Evolutionary conservation across 208 protist genomes (phyloP).

Genomic region (Trypanosoma theileri): DNA sequence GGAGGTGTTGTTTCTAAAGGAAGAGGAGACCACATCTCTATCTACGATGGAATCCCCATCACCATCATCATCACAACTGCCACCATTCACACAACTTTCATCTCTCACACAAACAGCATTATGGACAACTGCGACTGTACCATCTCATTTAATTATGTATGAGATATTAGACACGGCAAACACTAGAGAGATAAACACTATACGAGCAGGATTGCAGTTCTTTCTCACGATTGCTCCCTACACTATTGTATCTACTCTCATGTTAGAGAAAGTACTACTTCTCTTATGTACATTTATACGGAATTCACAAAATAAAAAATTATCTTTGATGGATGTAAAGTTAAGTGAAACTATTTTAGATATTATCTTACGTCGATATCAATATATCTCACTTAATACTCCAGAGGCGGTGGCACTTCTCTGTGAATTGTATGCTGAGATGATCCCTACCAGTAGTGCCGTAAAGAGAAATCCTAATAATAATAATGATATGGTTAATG

Average conservation of each 20-base stretch:
- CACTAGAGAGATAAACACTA: neutral
- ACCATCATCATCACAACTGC: neutral
- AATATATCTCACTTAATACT: conserved; percentile 33
- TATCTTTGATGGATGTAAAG: neutral
- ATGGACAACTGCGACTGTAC: conserved; percentile 8
- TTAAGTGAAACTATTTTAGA: conserved; percentile 8
- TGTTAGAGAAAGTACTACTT: conserved; percentile 31
- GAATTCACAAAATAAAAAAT: neutral
- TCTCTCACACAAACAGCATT: conserved; percentile 19
- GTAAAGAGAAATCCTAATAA: neutral
- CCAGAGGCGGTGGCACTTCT: conserved; percentile 17
- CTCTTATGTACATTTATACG: neutral
- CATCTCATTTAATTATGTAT: conserved; percentile 19
- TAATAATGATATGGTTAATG: conserved; percentile 5
- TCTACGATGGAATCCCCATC: too few relatives aligned
- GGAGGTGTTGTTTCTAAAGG: conserved; percentile 22
- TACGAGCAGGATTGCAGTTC: conserved; percentile 17
- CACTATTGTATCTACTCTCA: conserved; percentile 19
- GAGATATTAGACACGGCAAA: conserved; percentile 24
- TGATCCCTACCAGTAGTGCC: too few relatives aligned
- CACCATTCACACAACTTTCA: neutral
- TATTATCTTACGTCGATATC: conserved; percentile 27
- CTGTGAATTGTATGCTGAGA: conserved; percentile 18
- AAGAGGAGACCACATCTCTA: neutral
- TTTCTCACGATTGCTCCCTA: conserved; percentile 30